Base-by-base conservation (phyloP, 257 asterid genomes). In the Lithospermum erythrorhizon region DNA sequence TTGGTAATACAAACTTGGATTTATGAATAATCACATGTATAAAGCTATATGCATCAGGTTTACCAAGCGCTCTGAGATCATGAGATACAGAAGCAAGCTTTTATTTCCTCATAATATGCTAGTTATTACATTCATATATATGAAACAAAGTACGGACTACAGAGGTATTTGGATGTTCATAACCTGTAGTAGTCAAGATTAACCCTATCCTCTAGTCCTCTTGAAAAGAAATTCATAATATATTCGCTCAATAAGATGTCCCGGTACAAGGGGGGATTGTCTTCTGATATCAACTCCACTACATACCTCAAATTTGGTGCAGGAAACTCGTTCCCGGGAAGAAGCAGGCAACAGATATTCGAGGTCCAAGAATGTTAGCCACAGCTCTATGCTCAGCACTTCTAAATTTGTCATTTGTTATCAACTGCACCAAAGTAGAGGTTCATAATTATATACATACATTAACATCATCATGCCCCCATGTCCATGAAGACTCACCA, bases 301-400 rank as follows among this genome's bases (percentile, higher is more conserved):
- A 59, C 35, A 0, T 49, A 52, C 4, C 63, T 23, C 17, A 29
- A 59, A 6, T 32, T 59, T 1, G 63, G 21, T 24, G 63, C 57
- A 53, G 7, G 57, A 53, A 29, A n/a, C n/a, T 29, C 21, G 23
- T 8, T 18, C 21, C 49, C 29, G 21, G 10, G 19, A 59, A 59
- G 37, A 59, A 59, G 63, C 52, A 59, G 3, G 63, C 63, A 18
- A 59, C 63, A 16, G 63, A 59, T 6, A 59, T 9, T n/a, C 63
- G 41, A 5, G 63, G 63, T 15, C 63, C 63, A 59, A 59, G 25
- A 13, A 4, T 22, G 25, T 59, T 59, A 1, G 63, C 63, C 6
- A 35, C 3, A 1, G 35, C 63, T 21, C 63, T 30, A 30, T 59
- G 63, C 52, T 59, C 52, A 16, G 35, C 20, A 52, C 63, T 59